Evolutionary conservation across 495 filamentous ascomycete genomes (phyloP).

Genomic region (Neurospora terricola): DNA sequence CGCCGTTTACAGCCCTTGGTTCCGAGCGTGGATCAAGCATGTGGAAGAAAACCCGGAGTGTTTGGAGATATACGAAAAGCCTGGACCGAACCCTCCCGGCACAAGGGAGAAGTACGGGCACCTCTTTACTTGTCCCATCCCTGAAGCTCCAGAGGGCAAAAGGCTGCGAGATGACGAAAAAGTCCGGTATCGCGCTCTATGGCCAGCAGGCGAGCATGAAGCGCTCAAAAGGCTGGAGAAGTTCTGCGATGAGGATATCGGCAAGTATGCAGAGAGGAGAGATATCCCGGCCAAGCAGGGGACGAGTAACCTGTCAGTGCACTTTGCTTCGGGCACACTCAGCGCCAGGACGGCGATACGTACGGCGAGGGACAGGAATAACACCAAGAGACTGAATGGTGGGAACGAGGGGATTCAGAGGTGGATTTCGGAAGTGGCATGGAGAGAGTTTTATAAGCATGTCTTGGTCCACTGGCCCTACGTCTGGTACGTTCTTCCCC

Average conservation of each 20-base stretch:
- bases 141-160: slow-evolving; percentile 56
- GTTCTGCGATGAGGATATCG: slow-evolving; percentile 60
- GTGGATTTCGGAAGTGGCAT: slow-evolving; percentile 85
- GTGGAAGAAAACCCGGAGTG: slow-evolving; percentile 57
- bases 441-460: slow-evolving; percentile 91
- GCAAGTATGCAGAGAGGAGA: slow-evolving; percentile 49
- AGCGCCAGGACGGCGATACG: slow-evolving; percentile 66
- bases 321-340: slow-evolving; percentile 68
- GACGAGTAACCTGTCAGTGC: slow-evolving; percentile 69
- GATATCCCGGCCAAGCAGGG: slow-evolving; percentile 47
- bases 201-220: slow-evolving; percentile 75
- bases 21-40: slow-evolving; percentile 60
- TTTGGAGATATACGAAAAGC: slow-evolving; percentile 49
- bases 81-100: slow-evolving; percentile 40
- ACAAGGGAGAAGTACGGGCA: slow-evolving; percentile 31
- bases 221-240: slow-evolving; percentile 53
- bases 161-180: slow-evolving; percentile 46
- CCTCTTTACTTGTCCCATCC: slow-evolving; percentile 58
- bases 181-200: slow-evolving; percentile 43
- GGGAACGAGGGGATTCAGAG: slow-evolving; percentile 55
- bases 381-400: slow-evolving; percentile 55
- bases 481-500: slow-evolving; percentile 50
- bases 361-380: slow-evolving; percentile 57
- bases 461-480: slow-evolving; percentile 82
- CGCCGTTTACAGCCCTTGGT: slow-evolving; percentile 79